Evolutionary conservation across 495 filamentous ascomycete species (phyloP).

Genomic region (Pseudoneurospora amorphoporcata): DNA sequence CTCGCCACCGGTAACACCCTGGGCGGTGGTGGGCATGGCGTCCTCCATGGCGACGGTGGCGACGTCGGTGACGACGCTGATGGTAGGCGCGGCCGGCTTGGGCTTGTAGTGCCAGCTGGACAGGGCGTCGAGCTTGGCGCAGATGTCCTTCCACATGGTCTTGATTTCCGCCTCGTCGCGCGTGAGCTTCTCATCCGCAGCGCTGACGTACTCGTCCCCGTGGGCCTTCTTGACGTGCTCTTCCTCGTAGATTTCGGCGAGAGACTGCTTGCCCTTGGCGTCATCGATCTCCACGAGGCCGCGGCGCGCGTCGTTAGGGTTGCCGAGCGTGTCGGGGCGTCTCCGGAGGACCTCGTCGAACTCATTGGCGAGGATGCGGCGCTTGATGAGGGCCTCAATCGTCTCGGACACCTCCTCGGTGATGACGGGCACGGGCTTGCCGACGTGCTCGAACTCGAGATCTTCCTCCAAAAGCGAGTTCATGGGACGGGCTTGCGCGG

Average conservation of each 20-base stretch:
- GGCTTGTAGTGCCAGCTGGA: constrained; percentile 95
- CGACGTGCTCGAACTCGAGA: constrained; percentile 89
- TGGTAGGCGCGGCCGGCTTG: constrained; percentile 61
- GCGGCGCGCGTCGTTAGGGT: constrained; percentile 44
- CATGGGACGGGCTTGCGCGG: constrained; percentile 66
- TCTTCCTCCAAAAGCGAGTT: constrained; percentile 94
- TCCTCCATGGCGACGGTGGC: constrained; percentile 91
- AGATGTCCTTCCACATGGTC: constrained; percentile 71
- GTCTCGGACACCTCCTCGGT: constrained; percentile 88
- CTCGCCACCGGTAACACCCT: constrained; percentile 58
- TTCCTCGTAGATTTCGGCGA: constrained; percentile 90
- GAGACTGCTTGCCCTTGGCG: constrained; percentile 70
- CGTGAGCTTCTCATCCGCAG: constrained; percentile 66
- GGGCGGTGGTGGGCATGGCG: constrained; percentile 71
- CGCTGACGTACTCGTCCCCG: constrained; percentile 68
- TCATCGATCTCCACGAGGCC: constrained; percentile 75
- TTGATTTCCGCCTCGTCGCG: constrained; percentile 82
- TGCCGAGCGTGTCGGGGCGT: constrained; percentile 58
- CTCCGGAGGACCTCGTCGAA: constrained; percentile 88
- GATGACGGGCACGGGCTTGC: constrained; percentile 89
- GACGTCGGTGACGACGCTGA: constrained; percentile 82
- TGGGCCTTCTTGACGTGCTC: constrained; percentile 74
- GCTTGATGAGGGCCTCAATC: constrained; percentile 90
- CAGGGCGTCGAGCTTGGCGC: constrained; percentile 72
- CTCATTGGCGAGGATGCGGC: constrained; percentile 78